Base-by-base conservation (phyloP, 2,329 filamentous ascomycete species). In the Stenocarpella maydis region DNA sequence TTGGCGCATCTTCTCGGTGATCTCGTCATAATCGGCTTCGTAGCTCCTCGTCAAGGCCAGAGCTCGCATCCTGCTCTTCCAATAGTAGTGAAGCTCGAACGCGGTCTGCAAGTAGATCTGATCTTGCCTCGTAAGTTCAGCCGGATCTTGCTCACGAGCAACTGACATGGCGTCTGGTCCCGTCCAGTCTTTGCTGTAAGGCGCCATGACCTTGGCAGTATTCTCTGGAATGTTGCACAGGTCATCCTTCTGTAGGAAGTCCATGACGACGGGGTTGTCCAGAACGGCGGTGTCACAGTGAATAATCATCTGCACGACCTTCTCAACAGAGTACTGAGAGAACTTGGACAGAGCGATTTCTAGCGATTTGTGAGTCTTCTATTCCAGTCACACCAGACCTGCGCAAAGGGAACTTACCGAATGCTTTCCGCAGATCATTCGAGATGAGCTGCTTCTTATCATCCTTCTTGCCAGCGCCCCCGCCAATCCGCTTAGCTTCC, bases 381-480 rank as follows among this genome's bases (percentile, higher is more conserved):
- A 39, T 28, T 24, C 61, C 21, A 60, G 37, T 55, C 24, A 55
- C 14, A 49, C 17, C 14, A 60, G 7, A n/a, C 8, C 14, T 19
- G 31, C 9, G 34, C 2, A 19, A 52, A 4, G 17, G 50, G 39
- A 67, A 80, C 87, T 81, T 84, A 91, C 89, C 92, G 82, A 94
- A 97, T 68, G 90, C 93, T 82, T 95, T 95, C 76, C 92, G 92
- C 77, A 98, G 84, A 80, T 98, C 95, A 74, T 90, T 91, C 58
- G 92, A 94, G 77, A 99, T 97, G 80, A 99, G 90, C 80, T 98
- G 94, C 84, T 98, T 98, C 89, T 98, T 98, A 78, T 98, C 95
- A 77, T 93, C 91, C 82, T 95, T 95, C 81, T 94, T 93, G 75
- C 89, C 88, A 67, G 82, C 78, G 72, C 88, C 87, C 75, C 88